phyloP scores from a whole-genome alignment of 1,139 yeast species.

The Lodderomyces metapsilosis region DNA sequence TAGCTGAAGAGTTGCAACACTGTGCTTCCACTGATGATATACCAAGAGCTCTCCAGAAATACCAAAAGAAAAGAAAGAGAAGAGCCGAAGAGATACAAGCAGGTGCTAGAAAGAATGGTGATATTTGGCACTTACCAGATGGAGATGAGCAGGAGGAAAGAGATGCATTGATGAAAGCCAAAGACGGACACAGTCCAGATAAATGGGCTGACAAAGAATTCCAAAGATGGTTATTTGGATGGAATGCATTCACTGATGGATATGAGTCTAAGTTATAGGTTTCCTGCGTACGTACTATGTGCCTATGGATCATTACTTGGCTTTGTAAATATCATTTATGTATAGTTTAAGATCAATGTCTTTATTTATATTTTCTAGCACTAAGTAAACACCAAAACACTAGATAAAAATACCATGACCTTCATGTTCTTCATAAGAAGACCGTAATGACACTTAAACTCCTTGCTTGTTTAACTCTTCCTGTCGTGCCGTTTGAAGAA shows the following conservation, averaged over 20 bases:
- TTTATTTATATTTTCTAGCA: too few species aligned
- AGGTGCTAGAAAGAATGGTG: slow-evolving; percentile 2
- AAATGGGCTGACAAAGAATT: background rate
- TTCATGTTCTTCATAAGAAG: too few species aligned
- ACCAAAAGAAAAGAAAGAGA: slow-evolving; percentile 1
- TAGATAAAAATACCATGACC: too few species aligned
- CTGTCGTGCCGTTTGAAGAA: too few species aligned
- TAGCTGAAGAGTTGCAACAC: background rate
- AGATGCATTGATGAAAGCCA: slow-evolving; percentile 1
- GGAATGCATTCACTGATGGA: background rate
- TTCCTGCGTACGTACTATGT: too few species aligned
- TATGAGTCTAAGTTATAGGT: background rate
- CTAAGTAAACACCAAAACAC: too few species aligned
- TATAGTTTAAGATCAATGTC: too few species aligned
- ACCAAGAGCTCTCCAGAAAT: background rate
- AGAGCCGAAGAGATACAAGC: slow-evolving; percentile 1
- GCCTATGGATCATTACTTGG: too few species aligned
- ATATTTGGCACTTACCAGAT: slow-evolving; percentile 1
- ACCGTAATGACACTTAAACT: too few species aligned
- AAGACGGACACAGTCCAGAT: background rate
- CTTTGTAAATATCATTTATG: too few species aligned
- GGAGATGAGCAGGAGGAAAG: slow-evolving; percentile 1
- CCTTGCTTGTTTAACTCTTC: too few species aligned
- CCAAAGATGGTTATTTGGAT: background rate
- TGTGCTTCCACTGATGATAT: slow-evolving; percentile 1